A percentile compares a stretch with the other conserved stretches of the same genome.
phyloP scores from a whole-genome alignment of 345 rosid species.

The Gossypium bickii region DNA sequence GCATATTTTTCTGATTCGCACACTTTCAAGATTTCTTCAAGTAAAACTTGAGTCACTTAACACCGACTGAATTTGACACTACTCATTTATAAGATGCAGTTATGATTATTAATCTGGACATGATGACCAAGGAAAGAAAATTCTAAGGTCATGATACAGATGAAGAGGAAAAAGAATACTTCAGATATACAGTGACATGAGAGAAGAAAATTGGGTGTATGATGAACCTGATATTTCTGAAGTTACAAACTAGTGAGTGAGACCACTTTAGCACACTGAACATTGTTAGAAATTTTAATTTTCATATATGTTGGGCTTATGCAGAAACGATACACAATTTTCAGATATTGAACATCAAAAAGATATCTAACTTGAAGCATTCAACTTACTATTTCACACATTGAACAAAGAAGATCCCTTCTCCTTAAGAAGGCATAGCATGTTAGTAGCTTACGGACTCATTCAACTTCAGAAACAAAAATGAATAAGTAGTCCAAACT shows the following conservation, averaged over 20 bases:
- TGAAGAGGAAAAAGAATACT: background rate
- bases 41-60: background rate
- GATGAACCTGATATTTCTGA: background rate
- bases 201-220: background rate
- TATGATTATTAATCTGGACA: background rate
- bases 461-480: conserved; percentile 4
- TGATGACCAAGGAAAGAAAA: background rate
- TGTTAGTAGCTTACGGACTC: background rate
- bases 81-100: background rate
- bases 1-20: background rate
- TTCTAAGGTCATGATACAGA: background rate
- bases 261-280: background rate
- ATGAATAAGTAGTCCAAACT: background rate
- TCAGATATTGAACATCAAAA: background rate
- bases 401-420: background rate
- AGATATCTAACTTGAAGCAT: background rate
- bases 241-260: background rate
- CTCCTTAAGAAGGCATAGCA: background rate
- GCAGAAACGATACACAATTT: background rate
- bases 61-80: background rate
- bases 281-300: background rate
- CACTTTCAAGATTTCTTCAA: background rate
- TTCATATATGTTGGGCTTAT: background rate
- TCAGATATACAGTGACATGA: background rate
- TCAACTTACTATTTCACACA: background rate